A percentile compares a stretch with the other conserved stretches of the same genome.
Conservation (phyloP, 495 filamentous ascomycete genomes). For the Astrothelium macrocarpum region DNA sequence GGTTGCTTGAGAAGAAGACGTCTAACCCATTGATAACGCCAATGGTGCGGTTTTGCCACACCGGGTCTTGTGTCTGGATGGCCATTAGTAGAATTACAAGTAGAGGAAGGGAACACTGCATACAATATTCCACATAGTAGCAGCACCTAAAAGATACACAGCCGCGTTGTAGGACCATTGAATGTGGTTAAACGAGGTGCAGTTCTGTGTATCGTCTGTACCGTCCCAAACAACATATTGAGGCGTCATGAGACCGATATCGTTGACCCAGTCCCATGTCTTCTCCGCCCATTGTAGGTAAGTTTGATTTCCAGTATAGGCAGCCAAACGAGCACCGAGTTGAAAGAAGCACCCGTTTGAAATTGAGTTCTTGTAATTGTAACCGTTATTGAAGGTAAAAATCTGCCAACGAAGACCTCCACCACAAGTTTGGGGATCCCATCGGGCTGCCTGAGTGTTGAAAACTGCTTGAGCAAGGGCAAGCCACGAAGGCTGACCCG, state of each 20-base stretch:
- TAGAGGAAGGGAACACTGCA: slow-evolving; percentile 8
- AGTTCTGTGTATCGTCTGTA: slow-evolving; percentile 46
- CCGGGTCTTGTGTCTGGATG: not conserved
- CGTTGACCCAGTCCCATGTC: slow-evolving; percentile 58
- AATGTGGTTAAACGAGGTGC: slow-evolving; percentile 48
- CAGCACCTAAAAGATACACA: slow-evolving; percentile 61
- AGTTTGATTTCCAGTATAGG: slow-evolving; percentile 66
- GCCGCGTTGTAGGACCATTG: slow-evolving; percentile 75
- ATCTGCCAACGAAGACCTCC: slow-evolving; percentile 85
- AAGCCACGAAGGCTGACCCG: slow-evolving; percentile 55
- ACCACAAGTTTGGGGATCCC: slow-evolving; percentile 57
- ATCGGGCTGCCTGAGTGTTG: slow-evolving; percentile 61
- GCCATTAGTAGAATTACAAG: not conserved
- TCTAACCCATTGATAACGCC: slow-evolving; percentile 18
- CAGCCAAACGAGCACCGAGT: slow-evolving; percentile 62
- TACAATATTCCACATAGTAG: slow-evolving; percentile 68
- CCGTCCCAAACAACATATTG: slow-evolving; percentile 58
- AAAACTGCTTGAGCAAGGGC: slow-evolving; percentile 70
- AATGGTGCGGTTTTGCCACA: slow-evolving; percentile 13
- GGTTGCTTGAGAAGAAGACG: slow-evolving; percentile 48
- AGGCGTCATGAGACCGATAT: slow-evolving; percentile 44
- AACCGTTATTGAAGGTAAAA: slow-evolving; percentile 68
- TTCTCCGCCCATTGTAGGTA: slow-evolving; percentile 68
- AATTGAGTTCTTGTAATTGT: slow-evolving; percentile 70
- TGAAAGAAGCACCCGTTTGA: slow-evolving; percentile 76